Base-by-base conservation (phyloP, 164 flowering plant genomes). In the Chimonanthus praecox region DNA sequence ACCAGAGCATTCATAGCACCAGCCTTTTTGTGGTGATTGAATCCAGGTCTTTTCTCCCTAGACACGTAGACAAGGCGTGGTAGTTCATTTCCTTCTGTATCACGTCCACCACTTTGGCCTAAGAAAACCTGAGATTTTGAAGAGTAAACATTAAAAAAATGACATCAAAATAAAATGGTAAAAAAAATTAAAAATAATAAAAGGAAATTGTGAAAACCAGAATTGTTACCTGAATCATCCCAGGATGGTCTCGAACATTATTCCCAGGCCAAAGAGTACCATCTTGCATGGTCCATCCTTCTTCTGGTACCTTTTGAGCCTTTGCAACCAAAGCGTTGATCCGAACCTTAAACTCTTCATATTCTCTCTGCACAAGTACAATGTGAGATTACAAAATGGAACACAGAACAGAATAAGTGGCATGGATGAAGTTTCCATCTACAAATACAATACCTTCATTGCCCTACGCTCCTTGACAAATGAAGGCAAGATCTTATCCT, bases 221-320 rank as follows among this genome's bases (percentile, higher is more conserved):
- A 58, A 47, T 5, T 3, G 16, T 0, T 47, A 86, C 94, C 91
- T 90, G 99, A 79, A 93, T 95, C 98, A 95, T 95, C 47, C 98
- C 98, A 4, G 99, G 99, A 74, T 95, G 99, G 80, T 95, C 99
- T 74, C 75, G 85, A 0, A 94, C 90, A 64, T 95, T 95, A 85
- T 95, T 95, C 50, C 99, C 99, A 1, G 98, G 99, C 99, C 99
- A 93, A 68, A 97, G 99, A 8, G 96, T 95, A 46, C 98, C 99
- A 81, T 95, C 99, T 78, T 91, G 91, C 99, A 95, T 93, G 71
- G 90, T 91, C 99, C 99, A 95, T 8, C 99, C 99, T 71, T 88
- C 98, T 74, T 85, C 76, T 51, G 99, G 99, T 67, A 82, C 90
- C 75, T 91, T 93, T 60, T 68, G 7, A 7, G 96, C 90, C 77